Evolutionary conservation across 208 protist genomes (phyloP).

Genomic region (Acanthamoeba culbertsoni): DNA sequence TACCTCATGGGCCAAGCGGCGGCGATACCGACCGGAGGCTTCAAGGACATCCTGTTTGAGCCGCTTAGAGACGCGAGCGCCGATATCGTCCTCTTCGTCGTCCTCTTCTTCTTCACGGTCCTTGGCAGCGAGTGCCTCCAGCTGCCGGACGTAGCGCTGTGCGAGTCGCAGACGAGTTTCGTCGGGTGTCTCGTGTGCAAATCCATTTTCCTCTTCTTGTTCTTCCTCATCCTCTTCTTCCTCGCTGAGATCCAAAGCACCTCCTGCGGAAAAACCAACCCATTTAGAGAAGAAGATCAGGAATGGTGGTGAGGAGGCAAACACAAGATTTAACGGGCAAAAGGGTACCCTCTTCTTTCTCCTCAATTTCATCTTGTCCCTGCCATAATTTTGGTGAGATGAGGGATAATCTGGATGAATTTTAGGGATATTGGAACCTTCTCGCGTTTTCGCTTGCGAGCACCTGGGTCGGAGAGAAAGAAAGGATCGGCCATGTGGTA

Average conservation of each 20-base stretch:
- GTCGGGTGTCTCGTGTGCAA: conserved; percentile 30
- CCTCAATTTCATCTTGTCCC: neutral
- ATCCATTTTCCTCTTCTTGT: neutral
- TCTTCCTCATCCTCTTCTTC: neutral
- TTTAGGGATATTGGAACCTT: neutral
- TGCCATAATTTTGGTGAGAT: neutral
- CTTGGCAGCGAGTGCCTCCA: neutral
- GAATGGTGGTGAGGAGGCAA: too few species aligned
- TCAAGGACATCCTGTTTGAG: conserved; percentile 30
- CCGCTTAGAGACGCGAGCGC: neutral
- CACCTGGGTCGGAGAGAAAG: neutral
- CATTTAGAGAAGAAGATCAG: neutral
- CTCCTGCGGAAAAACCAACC: neutral
- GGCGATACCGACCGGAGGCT: neutral
- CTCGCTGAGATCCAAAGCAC: neutral
- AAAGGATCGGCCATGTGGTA: conserved; percentile 22
- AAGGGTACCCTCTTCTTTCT: neutral
- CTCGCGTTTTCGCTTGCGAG: neutral
- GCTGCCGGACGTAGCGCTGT: neutral
- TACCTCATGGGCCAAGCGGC: neutral
- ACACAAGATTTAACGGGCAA: neutral
- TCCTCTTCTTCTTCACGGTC: neutral
- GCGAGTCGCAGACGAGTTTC: neutral
- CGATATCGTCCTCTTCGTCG: neutral
- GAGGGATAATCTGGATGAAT: neutral